Evolutionary conservation across 2,329 filamentous ascomycete species (phyloP).

Genomic region (Tolypocladium ovalisporum): DNA sequence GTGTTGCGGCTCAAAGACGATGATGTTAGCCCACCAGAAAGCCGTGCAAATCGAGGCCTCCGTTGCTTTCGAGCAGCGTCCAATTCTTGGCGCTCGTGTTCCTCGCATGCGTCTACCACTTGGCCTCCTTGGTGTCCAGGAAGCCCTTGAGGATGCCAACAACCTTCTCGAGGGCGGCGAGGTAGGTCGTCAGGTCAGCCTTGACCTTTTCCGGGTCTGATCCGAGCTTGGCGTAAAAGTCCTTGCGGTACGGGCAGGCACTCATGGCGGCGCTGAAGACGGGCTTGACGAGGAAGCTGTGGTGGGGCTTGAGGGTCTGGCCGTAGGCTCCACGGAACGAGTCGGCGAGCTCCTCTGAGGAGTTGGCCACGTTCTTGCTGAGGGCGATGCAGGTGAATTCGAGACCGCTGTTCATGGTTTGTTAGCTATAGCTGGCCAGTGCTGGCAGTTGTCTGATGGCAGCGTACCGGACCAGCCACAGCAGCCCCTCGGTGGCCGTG

Average conservation of each 20-base stretch:
- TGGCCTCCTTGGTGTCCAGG: conserved; percentile 42
- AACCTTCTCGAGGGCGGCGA: conserved; percentile 66
- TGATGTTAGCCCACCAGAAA: neutral
- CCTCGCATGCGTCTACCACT: conserved; percentile 34
- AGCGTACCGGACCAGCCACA: conserved; percentile 79
- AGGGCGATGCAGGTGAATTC: conserved; percentile 88
- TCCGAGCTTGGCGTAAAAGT: conserved; percentile 86
- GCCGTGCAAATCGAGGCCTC: neutral
- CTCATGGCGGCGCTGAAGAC: conserved; percentile 90
- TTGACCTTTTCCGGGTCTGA: conserved; percentile 51
- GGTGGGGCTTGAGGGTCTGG: conserved; percentile 81
- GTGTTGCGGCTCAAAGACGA: neutral
- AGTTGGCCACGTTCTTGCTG: conserved; percentile 60
- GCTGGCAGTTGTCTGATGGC: neutral
- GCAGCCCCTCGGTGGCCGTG: conserved; percentile 73
- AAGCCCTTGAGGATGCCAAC: conserved; percentile 63
- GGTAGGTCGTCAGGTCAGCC: conserved; percentile 56
- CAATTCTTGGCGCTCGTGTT: neutral
- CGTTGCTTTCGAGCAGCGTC: neutral
- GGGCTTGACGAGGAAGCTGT: conserved; percentile 81
- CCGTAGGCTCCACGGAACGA: conserved; percentile 84
- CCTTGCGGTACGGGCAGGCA: conserved; percentile 83
- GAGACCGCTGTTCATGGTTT: conserved; percentile 54
- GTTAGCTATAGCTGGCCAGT: neutral
- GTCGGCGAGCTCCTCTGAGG: conserved; percentile 63